Percentiles rank a stretch among this genome's conserved stretches.
These are phyloP conservation scores for Cercospora sojina DNA, from an alignment of 2,329 filamentous ascomycete species.

Conservation along the genomic window DNA sequence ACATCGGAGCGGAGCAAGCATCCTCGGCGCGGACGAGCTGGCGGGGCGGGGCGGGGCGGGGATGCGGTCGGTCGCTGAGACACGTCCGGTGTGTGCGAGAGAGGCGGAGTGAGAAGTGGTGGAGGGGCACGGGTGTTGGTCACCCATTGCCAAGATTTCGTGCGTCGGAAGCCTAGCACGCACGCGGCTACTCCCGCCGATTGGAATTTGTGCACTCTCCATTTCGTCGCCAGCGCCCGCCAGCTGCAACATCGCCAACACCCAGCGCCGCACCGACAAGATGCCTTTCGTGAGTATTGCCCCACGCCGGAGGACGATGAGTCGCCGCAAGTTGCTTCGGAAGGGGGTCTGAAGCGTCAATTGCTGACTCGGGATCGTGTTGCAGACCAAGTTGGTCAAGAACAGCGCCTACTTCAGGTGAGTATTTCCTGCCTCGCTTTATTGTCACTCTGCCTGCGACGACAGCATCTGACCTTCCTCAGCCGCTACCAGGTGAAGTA, in stretches of 20 bases:
- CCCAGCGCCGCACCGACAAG: slow-evolving; percentile 24
- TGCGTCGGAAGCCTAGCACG: not conserved
- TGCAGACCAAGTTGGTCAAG: slow-evolving; percentile 27
- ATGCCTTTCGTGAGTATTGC: slow-evolving; percentile 46
- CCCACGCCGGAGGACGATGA: slow-evolving; percentile 42
- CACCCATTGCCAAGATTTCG: slow-evolving; percentile 7
- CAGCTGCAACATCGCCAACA: slow-evolving; percentile 8
- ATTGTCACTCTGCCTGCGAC: slow-evolving; percentile 91
- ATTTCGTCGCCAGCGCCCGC: slow-evolving; percentile 8
- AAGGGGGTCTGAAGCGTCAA: slow-evolving; percentile 92
- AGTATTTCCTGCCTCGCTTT: not conserved
- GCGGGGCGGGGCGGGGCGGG: not conserved
- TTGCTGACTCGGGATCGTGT: slow-evolving; percentile 88
- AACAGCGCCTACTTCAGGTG: slow-evolving; percentile 15
- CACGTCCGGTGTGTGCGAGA: not conserved
- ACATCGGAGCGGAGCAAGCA: not conserved
- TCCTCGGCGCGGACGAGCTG: not conserved
- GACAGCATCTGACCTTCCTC: slow-evolving; percentile 81
- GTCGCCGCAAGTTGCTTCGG: slow-evolving; percentile 99
- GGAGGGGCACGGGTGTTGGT: not conserved
- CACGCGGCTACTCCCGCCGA: not conserved
- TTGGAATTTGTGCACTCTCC: not conserved
- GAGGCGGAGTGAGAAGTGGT: not conserved
- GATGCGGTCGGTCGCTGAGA: not conserved
- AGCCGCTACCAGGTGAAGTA: slow-evolving; percentile 99